A percentile compares a stretch with the other conserved stretches of the same genome.
Evolutionary conservation across 2,329 filamentous ascomycete species (phyloP).

Genomic region (Botrytis porri): DNA sequence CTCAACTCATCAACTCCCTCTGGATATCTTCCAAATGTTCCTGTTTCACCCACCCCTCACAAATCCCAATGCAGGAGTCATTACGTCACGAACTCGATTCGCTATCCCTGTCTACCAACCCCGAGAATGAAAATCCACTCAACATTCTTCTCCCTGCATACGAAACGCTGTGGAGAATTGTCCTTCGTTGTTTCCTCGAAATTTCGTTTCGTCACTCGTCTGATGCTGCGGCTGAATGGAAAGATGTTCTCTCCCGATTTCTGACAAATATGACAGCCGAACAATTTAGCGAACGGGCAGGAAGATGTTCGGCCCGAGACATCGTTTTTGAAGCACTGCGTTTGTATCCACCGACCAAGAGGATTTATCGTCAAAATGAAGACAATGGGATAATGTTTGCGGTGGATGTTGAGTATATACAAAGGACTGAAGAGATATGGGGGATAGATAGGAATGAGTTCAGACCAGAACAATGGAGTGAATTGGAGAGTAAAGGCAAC

Average conservation of each 20-base stretch:
- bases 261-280: not conserved
- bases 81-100: not conserved
- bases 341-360: conserved; percentile 17
- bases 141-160: conserved; percentile 23
- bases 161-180: conserved; percentile 23
- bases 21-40: conserved; percentile 17
- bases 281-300: not conserved
- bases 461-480: conserved; percentile 10
- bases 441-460: not conserved
- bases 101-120: not conserved
- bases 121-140: conserved; percentile 11
- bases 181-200: conserved; percentile 20
- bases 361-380: conserved; percentile 11
- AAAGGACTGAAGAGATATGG: conserved; percentile 10
- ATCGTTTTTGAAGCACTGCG: conserved; percentile 16
- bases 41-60: not conserved
- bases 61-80: not conserved
- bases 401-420: conserved; percentile 15
- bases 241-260: not conserved
- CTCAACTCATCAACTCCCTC: conserved; percentile 8
- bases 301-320: not conserved
- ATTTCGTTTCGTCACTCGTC: conserved; percentile 4
- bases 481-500: not conserved
- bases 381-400: not conserved
- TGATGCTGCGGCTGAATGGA: not conserved